A percentile compares a stretch with the other conserved stretches of the same genome.
phyloP scores from a whole-genome alignment of 2,329 filamentous ascomycete species.

The Colletotrichum simmondsii region DNA sequence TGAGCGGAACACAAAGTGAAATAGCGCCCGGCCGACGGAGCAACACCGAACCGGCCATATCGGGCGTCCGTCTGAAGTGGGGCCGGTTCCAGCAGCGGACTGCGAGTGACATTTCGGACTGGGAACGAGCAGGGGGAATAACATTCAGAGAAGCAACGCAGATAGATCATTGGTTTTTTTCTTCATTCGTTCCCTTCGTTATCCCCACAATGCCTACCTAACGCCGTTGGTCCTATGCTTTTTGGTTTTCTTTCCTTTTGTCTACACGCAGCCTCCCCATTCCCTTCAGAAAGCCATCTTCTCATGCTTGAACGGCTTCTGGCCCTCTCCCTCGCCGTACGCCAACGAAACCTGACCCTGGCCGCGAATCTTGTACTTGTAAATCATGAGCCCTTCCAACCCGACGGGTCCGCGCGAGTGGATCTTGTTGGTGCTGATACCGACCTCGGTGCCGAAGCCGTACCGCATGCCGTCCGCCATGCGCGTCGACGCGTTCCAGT shows the following conservation, averaged over 20 bases:
- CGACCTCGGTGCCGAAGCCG: conserved; percentile 97
- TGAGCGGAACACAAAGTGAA: neutral
- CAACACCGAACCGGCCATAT: neutral
- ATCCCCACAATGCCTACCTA: conserved; percentile 7
- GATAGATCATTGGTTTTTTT: neutral
- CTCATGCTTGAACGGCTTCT: conserved; percentile 70
- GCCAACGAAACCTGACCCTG: conserved; percentile 82
- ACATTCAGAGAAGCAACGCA: neutral
- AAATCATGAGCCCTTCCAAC: conserved; percentile 93
- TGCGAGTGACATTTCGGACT: neutral
- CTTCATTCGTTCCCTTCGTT: neutral
- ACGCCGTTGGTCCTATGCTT: conserved; percentile 16
- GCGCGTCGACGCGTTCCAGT: conserved; percentile 95
- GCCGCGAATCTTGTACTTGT: conserved; percentile 93
- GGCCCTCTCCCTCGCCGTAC: conserved; percentile 74
- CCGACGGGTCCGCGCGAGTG: conserved; percentile 94
- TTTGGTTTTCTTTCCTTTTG: neutral
- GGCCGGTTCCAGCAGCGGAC: neutral
- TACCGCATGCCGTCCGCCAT: conserved; percentile 98
- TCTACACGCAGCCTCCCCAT: neutral
- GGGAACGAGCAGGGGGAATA: neutral
- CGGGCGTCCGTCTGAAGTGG: neutral
- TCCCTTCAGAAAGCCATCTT: conserved; percentile 52
- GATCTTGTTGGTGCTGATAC: conserved; percentile 99
- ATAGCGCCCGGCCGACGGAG: neutral